Conservation (phyloP, 106 monocot genomes). For the Cymbidium sinense region DNA sequence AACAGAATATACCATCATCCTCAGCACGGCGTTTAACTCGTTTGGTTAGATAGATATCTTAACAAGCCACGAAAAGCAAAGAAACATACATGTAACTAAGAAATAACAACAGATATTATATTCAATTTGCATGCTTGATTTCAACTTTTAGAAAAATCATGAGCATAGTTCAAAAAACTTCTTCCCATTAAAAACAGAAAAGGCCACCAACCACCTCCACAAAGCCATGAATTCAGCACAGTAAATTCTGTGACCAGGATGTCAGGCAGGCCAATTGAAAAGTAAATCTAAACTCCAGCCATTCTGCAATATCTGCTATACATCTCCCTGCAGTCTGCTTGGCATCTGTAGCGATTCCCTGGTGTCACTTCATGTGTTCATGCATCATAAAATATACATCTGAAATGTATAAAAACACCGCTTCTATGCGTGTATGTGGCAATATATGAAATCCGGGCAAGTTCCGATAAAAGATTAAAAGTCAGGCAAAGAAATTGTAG, state of each 20-base stretch:
- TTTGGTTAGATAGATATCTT: conserved; percentile 86
- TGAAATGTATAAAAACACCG: neutral
- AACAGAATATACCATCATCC: conserved; percentile 98
- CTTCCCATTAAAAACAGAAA: neutral
- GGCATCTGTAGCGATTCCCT: neutral
- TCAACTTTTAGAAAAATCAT: neutral
- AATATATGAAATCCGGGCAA: neutral
- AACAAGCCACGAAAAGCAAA: conserved; percentile 16
- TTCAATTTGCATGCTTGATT: neutral
- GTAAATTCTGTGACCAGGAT: neutral
- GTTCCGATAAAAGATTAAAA: neutral
- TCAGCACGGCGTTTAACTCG: conserved; percentile 49
- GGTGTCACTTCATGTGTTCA: neutral
- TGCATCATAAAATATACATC: neutral
- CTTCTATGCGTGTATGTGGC: neutral
- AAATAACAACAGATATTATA: neutral
- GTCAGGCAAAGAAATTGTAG: neutral
- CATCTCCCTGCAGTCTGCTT: neutral
- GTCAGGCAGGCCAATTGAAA: neutral
- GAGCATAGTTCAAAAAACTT: neutral
- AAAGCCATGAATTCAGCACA: conserved; percentile 1
- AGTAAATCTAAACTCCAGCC: neutral
- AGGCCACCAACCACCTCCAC: neutral
- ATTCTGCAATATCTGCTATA: neutral
- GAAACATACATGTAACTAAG: neutral